Conservation (phyloP, 2,329 filamentous ascomycete genomes). For the Colletotrichum sp. region DNA sequence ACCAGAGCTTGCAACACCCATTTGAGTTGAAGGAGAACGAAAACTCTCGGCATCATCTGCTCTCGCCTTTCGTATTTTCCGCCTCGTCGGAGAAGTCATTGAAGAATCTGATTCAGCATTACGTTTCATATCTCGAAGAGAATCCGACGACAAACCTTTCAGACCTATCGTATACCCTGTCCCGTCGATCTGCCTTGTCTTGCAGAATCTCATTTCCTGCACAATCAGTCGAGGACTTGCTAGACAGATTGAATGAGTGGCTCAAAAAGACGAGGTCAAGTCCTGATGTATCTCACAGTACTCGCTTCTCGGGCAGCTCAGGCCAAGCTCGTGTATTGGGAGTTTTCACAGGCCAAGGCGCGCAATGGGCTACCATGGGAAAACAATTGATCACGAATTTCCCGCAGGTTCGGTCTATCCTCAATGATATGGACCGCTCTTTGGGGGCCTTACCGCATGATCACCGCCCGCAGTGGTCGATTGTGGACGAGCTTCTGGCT, state of each 20-base stretch:
- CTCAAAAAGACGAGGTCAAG: background rate
- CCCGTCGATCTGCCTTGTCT: background rate
- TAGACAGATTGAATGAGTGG: background rate
- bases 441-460: constrained; percentile 25
- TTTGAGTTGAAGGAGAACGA: background rate
- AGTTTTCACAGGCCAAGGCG: constrained; percentile 38
- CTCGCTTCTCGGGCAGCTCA: background rate
- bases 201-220: background rate
- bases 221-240: background rate
- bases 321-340: constrained; percentile 15
- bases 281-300: background rate
- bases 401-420: constrained; percentile 2
- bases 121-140: background rate
- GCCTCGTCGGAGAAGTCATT: background rate
- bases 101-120: background rate
- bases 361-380: constrained; percentile 34
- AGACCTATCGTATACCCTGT: background rate
- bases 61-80: background rate
- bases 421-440: constrained; percentile 25
- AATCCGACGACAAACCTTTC: background rate
- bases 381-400: constrained; percentile 17
- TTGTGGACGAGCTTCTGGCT: constrained; percentile 28
- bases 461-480: constrained; percentile 27
- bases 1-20: background rate
- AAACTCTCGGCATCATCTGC: background rate